A percentile compares a stretch with the other conserved stretches of the same genome.
Evolutionary conservation across 306 rosid genomes (phyloP).

Genomic region (Vigna reflexopilosa): DNA sequence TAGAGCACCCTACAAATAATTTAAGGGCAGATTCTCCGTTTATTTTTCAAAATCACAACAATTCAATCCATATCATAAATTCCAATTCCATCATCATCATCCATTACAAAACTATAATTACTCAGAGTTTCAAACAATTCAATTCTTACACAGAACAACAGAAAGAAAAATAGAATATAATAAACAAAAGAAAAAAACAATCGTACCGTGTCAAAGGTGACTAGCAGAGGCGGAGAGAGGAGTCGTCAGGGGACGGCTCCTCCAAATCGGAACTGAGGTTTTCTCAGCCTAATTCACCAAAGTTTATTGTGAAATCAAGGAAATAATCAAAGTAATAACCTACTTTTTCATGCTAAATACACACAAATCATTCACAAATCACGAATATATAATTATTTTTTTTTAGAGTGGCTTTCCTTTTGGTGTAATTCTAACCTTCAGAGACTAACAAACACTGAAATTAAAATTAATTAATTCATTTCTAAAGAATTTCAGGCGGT

Average conservation of each 20-base stretch:
- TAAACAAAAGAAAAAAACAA: background rate
- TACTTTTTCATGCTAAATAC: background rate
- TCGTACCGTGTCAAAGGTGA: background rate
- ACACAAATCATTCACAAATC: background rate
- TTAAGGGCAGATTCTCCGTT: background rate
- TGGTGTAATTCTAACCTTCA: too few species aligned
- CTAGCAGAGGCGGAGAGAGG: background rate
- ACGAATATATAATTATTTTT: too few species aligned
- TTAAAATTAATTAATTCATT: too few species aligned
- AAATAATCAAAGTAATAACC: background rate
- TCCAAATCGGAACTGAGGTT: background rate
- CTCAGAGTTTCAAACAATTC: background rate
- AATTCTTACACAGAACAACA: background rate
- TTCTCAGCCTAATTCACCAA: background rate
- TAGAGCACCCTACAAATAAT: background rate
- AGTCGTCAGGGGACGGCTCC: slow-evolving; percentile 1
- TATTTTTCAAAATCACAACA: background rate
- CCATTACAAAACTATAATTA: background rate
- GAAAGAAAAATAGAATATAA: too few species aligned
- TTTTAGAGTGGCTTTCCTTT: too few species aligned
- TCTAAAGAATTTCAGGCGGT: too few species aligned
- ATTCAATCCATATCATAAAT: background rate
- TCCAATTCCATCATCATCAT: slow-evolving; percentile 1
- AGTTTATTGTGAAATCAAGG: background rate
- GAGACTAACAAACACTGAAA: too few species aligned